phyloP scores from a whole-genome alignment of 2,329 filamentous ascomycete genomes.

The Cyphellophora attinorum region DNA sequence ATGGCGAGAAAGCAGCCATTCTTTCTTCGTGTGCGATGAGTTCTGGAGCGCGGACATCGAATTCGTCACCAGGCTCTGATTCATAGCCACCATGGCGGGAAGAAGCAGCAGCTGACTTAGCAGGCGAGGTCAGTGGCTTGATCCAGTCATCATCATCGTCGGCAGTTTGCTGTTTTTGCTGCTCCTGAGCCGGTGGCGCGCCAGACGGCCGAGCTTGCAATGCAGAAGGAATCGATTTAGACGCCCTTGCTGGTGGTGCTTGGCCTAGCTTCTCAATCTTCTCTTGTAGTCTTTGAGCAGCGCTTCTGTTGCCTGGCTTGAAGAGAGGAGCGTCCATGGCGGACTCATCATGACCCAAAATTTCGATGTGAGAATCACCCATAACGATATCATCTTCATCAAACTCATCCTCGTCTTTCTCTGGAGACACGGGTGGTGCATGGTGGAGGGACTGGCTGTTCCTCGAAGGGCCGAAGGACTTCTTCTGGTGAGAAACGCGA shows the following conservation, averaged over 20 bases:
- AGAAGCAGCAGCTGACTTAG: constrained; percentile 37
- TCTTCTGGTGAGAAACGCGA: constrained; percentile 43
- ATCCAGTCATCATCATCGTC: constrained; percentile 49
- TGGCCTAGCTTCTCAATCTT: constrained; percentile 71
- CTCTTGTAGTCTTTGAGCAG: constrained; percentile 87
- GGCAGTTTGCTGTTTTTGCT: constrained; percentile 18
- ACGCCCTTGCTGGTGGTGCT: constrained; percentile 36
- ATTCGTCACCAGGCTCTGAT: constrained; percentile 39
- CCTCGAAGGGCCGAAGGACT: constrained; percentile 27
- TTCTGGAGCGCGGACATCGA: constrained; percentile 22
- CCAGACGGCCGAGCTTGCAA: constrained; percentile 16
- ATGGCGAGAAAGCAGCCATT: constrained; percentile 14
- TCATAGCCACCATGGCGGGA: constrained; percentile 16
- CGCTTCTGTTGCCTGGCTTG: constrained; percentile 68
- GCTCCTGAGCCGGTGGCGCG: constrained; percentile 5
- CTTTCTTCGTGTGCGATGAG: constrained; percentile 18
- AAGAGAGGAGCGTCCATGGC: constrained; percentile 40
- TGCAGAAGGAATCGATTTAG: constrained; percentile 34
- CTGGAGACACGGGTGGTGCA: constrained; percentile 21
- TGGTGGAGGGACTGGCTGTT: constrained; percentile 63
- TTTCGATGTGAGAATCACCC: constrained; percentile 12
- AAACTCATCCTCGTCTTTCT: constrained; percentile 13
- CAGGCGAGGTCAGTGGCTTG: constrained; percentile 35
- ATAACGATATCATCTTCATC: constrained; percentile 5
- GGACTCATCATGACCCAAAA: constrained; percentile 28